Conservation (phyloP, 495 filamentous ascomycete genomes). For the Trichocladium uniseriatum region DNA sequence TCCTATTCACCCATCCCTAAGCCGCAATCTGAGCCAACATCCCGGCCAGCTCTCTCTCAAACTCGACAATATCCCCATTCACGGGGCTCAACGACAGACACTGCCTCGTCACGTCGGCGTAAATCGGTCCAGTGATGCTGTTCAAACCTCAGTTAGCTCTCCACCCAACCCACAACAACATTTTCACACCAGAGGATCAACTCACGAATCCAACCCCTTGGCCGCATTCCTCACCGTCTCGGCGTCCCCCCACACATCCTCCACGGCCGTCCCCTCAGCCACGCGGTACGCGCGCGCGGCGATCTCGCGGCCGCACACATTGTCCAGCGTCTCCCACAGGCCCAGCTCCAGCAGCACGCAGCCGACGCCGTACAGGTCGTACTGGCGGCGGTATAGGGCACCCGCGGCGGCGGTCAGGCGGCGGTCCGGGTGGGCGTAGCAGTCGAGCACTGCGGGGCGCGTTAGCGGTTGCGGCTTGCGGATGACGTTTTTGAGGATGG, state of each 20-base stretch:
- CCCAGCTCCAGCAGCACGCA: constrained; percentile 11
- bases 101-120: constrained; percentile 7
- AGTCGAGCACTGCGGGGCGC: constrained; percentile 1
- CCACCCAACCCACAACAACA: no score
- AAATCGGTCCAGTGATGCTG: constrained; percentile 7
- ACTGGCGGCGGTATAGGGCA: background rate
- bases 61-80: constrained; percentile 1
- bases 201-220: constrained; percentile 8
- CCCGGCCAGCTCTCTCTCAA: constrained; percentile 4
- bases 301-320: constrained; percentile 2
- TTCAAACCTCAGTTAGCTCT: background rate
- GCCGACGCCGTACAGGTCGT: constrained; percentile 6
- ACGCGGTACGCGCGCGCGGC: background rate
- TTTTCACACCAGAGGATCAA: background rate
- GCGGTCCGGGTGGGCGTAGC: constrained; percentile 7
- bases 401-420: background rate
- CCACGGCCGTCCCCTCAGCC: background rate
- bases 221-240: constrained; percentile 3
- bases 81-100: background rate
- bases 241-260: constrained; percentile 5
- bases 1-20: background rate
- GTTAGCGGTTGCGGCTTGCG: background rate
- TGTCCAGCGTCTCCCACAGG: constrained; percentile 10
- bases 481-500: constrained; percentile 9
- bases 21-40: constrained; percentile 4